Conservation (phyloP, 2,329 filamentous ascomycete species). For the Penicillium sp. region DNA sequence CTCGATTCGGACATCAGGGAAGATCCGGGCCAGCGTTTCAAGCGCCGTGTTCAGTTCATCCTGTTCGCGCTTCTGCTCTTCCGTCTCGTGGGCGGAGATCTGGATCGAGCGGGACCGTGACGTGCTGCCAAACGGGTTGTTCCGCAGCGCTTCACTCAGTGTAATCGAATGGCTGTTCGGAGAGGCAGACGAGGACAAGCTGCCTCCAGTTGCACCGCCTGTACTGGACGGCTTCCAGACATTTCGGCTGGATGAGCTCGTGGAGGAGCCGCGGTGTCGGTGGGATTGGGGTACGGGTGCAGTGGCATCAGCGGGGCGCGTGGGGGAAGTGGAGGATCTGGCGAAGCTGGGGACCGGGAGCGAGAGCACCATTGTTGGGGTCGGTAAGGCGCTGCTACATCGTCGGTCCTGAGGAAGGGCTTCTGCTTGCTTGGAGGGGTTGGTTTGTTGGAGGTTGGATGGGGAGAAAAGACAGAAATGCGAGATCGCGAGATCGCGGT, state of each 20-base stretch:
- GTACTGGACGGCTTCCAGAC: slow-evolving; percentile 12
- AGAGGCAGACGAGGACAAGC: slow-evolving; percentile 16
- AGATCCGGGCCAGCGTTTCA: slow-evolving; percentile 41
- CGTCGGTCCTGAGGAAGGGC: slow-evolving; percentile 16
- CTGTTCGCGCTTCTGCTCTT: slow-evolving; percentile 37
- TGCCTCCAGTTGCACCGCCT: too few relatives aligned
- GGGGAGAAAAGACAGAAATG: slow-evolving; percentile 6
- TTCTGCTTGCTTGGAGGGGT: background rate
- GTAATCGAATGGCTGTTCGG: slow-evolving; percentile 33
- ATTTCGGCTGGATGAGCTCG: slow-evolving; percentile 14
- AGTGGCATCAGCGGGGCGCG: slow-evolving; percentile 28
- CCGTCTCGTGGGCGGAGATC: slow-evolving; percentile 16
- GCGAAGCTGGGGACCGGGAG: slow-evolving; percentile 38
- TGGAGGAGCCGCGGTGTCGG: slow-evolving; percentile 15
- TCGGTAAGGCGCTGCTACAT: slow-evolving; percentile 31
- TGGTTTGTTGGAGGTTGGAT: slow-evolving; percentile 1
- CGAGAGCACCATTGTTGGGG: slow-evolving; percentile 39
- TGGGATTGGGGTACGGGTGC: slow-evolving; percentile 14
- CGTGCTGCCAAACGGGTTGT: slow-evolving; percentile 43
- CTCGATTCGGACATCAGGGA: slow-evolving; percentile 48
- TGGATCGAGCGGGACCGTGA: slow-evolving; percentile 29
- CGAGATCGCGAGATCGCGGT: background rate
- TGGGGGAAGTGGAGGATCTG: slow-evolving; percentile 30
- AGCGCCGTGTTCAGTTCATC: slow-evolving; percentile 45
- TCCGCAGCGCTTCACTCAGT: slow-evolving; percentile 45